phyloP scores from a whole-genome alignment of 129 eudicot genomes.

The Flaveria sonorensis region DNA sequence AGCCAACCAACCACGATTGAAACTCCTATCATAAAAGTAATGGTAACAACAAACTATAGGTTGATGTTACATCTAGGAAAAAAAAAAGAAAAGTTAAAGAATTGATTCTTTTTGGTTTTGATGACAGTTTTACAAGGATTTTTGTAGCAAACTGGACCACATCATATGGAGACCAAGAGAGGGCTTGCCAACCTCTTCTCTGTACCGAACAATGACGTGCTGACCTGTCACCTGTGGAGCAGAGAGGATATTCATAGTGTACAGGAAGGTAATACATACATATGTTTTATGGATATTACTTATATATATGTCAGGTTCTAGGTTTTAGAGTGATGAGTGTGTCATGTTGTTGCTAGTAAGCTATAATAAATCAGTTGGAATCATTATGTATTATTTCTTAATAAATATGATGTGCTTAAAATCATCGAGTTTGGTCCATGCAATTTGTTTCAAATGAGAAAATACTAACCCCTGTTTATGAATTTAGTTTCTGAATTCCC shows the following conservation, averaged over 20 bases:
- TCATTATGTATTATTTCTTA: background rate
- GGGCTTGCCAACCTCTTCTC: slow-evolving; percentile 43
- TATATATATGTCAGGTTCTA: background rate
- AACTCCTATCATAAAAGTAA: background rate
- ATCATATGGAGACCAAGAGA: slow-evolving; percentile 85
- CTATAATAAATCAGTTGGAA: background rate
- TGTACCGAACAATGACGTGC: slow-evolving; percentile 64
- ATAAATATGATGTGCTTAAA: slow-evolving; percentile 9
- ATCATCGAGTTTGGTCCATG: slow-evolving; percentile 6
- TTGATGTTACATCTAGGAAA: background rate
- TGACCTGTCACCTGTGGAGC: slow-evolving; percentile 36
- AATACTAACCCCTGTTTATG: background rate
- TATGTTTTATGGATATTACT: slow-evolving; percentile 15
- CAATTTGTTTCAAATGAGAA: background rate
- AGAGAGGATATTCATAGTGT: slow-evolving; percentile 8
- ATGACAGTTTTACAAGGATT: slow-evolving; percentile 86
- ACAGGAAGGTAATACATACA: slow-evolving; percentile 16
- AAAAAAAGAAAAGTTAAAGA: background rate
- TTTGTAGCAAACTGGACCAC: slow-evolving; percentile 65
- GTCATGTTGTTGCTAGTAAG: slow-evolving; percentile 21
- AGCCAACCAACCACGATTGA: no score
- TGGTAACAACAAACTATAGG: background rate
- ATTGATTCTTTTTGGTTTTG: background rate
- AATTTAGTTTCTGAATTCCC: background rate
- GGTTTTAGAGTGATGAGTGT: slow-evolving; percentile 22